phyloP scores from a whole-genome alignment of 2,329 filamentous ascomycete species.

The Fusarium haematococcum region DNA sequence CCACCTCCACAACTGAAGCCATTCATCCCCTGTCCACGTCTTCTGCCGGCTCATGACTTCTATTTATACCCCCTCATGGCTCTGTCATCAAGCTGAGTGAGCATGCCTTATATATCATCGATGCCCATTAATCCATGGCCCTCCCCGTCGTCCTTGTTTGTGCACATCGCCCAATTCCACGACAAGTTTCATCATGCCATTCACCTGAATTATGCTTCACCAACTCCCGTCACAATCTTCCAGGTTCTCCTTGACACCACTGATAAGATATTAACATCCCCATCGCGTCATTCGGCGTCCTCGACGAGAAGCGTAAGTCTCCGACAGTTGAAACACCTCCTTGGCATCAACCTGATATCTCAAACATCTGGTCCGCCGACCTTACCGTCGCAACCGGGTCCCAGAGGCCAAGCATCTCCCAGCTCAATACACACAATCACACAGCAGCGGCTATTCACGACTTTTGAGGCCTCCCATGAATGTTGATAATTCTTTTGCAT shows the following conservation, averaged over 20 bases:
- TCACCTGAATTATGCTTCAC: neutral
- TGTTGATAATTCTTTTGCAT: neutral
- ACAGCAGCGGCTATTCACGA: neutral
- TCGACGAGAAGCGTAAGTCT: neutral
- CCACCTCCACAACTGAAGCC: neutral
- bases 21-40: neutral
- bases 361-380: neutral
- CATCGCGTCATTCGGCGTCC: neutral
- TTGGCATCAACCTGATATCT: neutral
- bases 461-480: neutral
- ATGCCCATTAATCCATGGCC: neutral
- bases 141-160: neutral
- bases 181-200: conserved; percentile 8
- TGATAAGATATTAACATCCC: neutral
- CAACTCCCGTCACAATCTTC: neutral
- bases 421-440: neutral
- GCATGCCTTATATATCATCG: neutral
- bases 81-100: neutral
- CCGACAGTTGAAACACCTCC: neutral
- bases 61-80: conserved; percentile 1
- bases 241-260: neutral
- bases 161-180: neutral
- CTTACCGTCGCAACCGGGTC: neutral
- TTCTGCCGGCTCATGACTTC: neutral
- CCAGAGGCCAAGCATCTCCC: neutral